These are phyloP conservation scores for Aspergillus bombycis DNA, from an alignment of 2,329 filamentous ascomycete species.

Conservation along the genomic window DNA sequence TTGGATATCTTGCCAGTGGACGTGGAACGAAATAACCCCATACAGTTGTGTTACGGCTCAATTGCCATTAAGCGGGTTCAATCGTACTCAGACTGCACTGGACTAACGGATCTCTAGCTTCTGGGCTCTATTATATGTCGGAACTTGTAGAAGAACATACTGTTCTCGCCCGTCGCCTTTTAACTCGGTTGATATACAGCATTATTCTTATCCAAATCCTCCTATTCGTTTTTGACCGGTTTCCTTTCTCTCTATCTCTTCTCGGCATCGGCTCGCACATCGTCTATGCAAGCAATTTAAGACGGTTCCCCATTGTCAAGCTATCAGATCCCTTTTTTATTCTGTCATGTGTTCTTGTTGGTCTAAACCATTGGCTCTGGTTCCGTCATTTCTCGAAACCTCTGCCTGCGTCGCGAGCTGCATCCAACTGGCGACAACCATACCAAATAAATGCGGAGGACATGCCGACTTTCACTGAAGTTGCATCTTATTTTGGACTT, in stretches of 20 bases:
- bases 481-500: constrained; percentile 92
- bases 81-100: constrained; percentile 9
- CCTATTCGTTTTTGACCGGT: constrained; percentile 79
- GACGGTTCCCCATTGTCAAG: constrained; percentile 75
- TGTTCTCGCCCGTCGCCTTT: constrained; percentile 83
- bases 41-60: not conserved
- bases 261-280: constrained; percentile 80
- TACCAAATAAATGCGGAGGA: constrained; percentile 48
- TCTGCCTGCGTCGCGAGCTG: constrained; percentile 41
- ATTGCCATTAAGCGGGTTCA: not conserved
- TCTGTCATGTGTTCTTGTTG: constrained; percentile 78
- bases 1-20: not conserved
- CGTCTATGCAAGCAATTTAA: constrained; percentile 86
- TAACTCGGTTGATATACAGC: constrained; percentile 81
- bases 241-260: constrained; percentile 73
- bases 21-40: not conserved
- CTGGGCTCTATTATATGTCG: constrained; percentile 97
- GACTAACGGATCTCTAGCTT: constrained; percentile 60
- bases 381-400: constrained; percentile 86
- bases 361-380: constrained; percentile 93
- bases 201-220: constrained; percentile 75
- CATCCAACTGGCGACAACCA: constrained; percentile 39
- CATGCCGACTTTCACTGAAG: constrained; percentile 85
- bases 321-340: constrained; percentile 86
- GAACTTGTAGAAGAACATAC: constrained; percentile 98